Evolutionary conservation across 371 early-diverging fungal species (phyloP), one percentile per base, ranked within the genome.

Genomic region (Chytridium lagenaria): DNA sequence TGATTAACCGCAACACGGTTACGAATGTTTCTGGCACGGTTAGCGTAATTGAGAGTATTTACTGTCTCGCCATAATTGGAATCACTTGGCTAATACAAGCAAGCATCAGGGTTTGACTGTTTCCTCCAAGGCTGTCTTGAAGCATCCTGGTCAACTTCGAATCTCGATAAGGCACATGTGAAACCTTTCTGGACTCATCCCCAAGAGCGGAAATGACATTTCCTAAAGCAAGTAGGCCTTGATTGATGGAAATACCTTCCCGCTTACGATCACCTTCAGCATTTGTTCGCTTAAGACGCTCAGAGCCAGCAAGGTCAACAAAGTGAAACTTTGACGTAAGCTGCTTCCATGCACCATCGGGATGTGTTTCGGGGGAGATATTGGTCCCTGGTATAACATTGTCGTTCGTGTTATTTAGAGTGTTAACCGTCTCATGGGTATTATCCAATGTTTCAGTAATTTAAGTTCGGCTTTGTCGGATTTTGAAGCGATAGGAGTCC

Each of bases 251-350:
- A 69, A 99, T 99, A 55, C 98, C 96, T 83, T 99, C 99, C 81
- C 94, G 95, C 69, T 84, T 86, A 10, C 82, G 89, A 57, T 95
- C 97, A 19, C 99, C 99, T 61, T 91, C 92, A 1, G 98, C 97
- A 40, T 93, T 88, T 0, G 99, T 99, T 44, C 94, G 88, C 82
- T 99, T 99, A 30, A 99, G 80, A 65, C 99, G 90, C 83, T 99
- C 99, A 49, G 95, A 95, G 30, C 99, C 99, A 37, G 99, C 99
- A 76, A 99, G 84, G 88, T 99, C 99, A 50, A 99, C 99, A 89
- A 99, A 99, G 79, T 98, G 94, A 76, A 98, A 95, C 82, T 98
- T 99, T 40, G 94, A 93, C 10, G 86, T 86, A 30, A 92, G 81
- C 39, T 77, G 72, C 50, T 69, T 72, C 70, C 71, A 80, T 15